Conservation (phyloP, 192 early-diverging fungal genomes). For the Linnemannia hyalina region DNA sequence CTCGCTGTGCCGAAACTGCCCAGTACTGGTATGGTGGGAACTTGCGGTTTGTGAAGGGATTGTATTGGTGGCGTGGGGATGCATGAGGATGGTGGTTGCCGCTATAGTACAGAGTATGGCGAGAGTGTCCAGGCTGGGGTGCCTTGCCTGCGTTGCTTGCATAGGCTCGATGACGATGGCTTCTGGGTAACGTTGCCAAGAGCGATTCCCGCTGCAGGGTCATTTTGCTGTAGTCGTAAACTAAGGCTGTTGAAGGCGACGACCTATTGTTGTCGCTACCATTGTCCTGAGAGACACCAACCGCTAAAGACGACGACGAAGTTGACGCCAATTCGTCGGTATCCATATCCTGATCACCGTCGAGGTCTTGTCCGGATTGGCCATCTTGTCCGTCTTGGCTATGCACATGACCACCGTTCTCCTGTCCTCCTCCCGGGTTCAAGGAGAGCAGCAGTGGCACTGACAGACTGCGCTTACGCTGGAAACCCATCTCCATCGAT, state of each 20-base stretch:
- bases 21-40: constrained; percentile 47
- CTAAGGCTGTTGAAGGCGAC: not conserved
- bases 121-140: constrained; percentile 3
- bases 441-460: constrained; percentile 27
- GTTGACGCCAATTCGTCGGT: constrained; percentile 2
- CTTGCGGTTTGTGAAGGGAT: constrained; percentile 40
- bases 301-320: not conserved
- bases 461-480: constrained; percentile 37
- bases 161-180: constrained; percentile 16
- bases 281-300: not conserved
- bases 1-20: constrained; percentile 40
- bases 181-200: not conserved
- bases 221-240: constrained; percentile 11
- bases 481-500: not conserved
- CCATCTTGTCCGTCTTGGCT: not conserved
- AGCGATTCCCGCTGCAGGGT: constrained; percentile 8
- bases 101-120: not conserved
- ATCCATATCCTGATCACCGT: constrained; percentile 31
- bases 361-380: constrained; percentile 4
- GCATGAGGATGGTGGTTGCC: constrained; percentile 18
- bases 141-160: not conserved
- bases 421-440: not conserved
- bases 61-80: constrained; percentile 25
- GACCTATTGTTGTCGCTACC: not conserved
- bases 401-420: constrained; percentile 3